phyloP scores from a whole-genome alignment of 2,329 filamentous ascomycete genomes.

The Trichoderma breve region DNA sequence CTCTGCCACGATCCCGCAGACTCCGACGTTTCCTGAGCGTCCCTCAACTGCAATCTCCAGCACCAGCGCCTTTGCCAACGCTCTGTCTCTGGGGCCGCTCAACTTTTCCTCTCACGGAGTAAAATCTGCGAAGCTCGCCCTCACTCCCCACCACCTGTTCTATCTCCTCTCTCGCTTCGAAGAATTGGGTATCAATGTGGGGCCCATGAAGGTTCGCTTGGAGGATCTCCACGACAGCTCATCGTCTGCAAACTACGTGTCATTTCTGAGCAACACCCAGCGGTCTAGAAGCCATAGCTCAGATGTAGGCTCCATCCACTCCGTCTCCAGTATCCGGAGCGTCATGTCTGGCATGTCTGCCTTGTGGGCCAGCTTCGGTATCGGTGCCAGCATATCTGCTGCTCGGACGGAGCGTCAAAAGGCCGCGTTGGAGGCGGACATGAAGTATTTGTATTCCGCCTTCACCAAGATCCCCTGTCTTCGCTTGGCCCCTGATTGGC shows the following conservation, averaged over 20 bases:
- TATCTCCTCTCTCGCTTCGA: conserved; percentile 95
- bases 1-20: conserved; percentile 53
- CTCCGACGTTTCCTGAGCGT: conserved; percentile 59
- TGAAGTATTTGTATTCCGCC: conserved; percentile 95
- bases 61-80: conserved; percentile 73
- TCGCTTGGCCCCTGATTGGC: conserved; percentile 86
- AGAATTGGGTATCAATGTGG: conserved; percentile 84
- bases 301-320: conserved; percentile 88
- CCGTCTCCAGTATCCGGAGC: conserved; percentile 92
- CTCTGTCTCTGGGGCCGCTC: conserved; percentile 81
- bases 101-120: conserved; percentile 80
- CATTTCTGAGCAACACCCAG: conserved; percentile 79
- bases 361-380: conserved; percentile 84
- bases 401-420: conserved; percentile 89
- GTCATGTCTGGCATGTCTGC: conserved; percentile 97
- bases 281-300: conserved; percentile 74
- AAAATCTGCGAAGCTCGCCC: conserved; percentile 85
- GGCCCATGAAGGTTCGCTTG: conserved; percentile 91
- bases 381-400: conserved; percentile 74
- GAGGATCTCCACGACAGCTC: conserved; percentile 91
- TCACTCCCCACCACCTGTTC: conserved; percentile 95
- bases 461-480: conserved; percentile 98
- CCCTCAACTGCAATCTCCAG: conserved; percentile 67
- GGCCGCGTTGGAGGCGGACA: conserved; percentile 76
- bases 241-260: conserved; percentile 89